Conservation (phyloP, 768 basidiomycete species). For the Lactarius quietus region DNA sequence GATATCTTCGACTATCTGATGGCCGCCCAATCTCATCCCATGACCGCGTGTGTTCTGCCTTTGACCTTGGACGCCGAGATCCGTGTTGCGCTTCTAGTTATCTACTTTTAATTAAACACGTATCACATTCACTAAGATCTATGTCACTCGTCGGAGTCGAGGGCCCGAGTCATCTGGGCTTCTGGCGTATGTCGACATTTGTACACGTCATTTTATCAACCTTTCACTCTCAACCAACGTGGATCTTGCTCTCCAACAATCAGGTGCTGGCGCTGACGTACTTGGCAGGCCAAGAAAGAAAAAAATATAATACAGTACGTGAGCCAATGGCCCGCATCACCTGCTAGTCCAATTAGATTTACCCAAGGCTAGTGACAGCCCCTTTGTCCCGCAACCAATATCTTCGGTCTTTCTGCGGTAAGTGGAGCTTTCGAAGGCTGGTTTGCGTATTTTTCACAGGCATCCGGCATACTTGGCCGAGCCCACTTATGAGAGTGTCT, state of each 20-base stretch:
- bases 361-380: slow-evolving; percentile 44
- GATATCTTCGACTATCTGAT: background rate
- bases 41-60: background rate
- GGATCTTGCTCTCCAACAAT: background rate
- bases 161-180: background rate
- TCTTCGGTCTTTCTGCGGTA: slow-evolving; percentile 44
- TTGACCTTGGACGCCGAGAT: background rate
- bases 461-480: slow-evolving; percentile 52
- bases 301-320: background rate
- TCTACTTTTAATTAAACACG: slow-evolving; percentile 19
- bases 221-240: slow-evolving; percentile 5
- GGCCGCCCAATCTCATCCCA: background rate
- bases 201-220: slow-evolving; percentile 3
- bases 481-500: slow-evolving; percentile 42
- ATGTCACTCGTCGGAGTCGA: background rate
- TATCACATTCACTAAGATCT: background rate
- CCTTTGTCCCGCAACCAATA: slow-evolving; percentile 49
- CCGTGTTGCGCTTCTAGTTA: slow-evolving; percentile 12
- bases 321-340: background rate
- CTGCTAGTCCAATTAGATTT: background rate
- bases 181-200: slow-evolving; percentile 12
- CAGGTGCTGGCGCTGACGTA: background rate
- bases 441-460: slow-evolving; percentile 44
- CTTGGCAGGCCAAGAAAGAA: background rate
- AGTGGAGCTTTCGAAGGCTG: slow-evolving; percentile 49